Evolutionary conservation across 2,329 filamentous ascomycete genomes (phyloP), one percentile per base, ranked within the genome.

Genomic region (Pseudogymnoascus sp.): DNA sequence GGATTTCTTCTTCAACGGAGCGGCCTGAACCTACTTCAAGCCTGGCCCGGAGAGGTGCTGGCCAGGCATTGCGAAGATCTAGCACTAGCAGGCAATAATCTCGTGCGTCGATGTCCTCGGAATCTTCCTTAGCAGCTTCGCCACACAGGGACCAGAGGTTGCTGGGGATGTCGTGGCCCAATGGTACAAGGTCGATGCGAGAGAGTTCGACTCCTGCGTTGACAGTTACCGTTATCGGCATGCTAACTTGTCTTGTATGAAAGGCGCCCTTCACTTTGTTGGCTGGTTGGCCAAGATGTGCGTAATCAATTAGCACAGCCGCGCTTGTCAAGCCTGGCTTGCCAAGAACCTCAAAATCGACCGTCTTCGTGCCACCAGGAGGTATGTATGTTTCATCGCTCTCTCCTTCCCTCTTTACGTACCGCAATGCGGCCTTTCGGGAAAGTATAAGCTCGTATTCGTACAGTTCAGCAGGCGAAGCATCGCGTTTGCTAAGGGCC

Each of bases 41-140:
- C 28, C 81, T 82, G 2, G 95, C 81, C 5, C 83, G 80, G 70
- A 97, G 84, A 59, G 88, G 87, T 70, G 85, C 90, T 1, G 91
- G 92, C 93, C 93, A 97, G 0, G 89, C 87, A 71, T 97, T 97
- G 62, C 91, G 87, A 28, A 97, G 79, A 74, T 97, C 93, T 60
- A 97, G 79, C 1, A 95, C 79, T 2, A 96, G 77, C 38, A 96
- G 80, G 70, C 91, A 96, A 70, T 91, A 87, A 41, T 91, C 84
- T 61, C 85, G 85, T 45, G 81, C 71, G 38, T 75, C 73, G 12
- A 79, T 77, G 60, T 83, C 65, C 43, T 67, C 63, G 18, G 66
- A 49, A 2, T 62, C 55, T 5, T 65, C 66, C 4, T 71, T 65
- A 5, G 68, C 68, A 2, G 73, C 71, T 2, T 73, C 70, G 21